Evolutionary conservation across 2,329 filamentous ascomycete species (phyloP).

Genomic region (Cytospora leucostoma): DNA sequence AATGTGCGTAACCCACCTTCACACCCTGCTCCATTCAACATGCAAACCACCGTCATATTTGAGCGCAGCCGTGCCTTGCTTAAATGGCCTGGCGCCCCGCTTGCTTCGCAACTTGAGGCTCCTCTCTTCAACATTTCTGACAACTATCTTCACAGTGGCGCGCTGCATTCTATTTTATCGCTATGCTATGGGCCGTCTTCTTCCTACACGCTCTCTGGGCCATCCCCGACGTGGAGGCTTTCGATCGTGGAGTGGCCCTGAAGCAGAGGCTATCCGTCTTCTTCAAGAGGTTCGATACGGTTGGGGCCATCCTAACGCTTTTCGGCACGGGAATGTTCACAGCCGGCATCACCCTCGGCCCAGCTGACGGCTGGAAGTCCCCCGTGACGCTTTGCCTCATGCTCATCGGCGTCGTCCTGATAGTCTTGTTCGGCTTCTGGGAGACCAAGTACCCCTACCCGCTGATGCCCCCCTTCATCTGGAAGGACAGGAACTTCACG

Average conservation of each 20-base stretch:
- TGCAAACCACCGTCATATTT: not conserved
- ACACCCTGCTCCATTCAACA: not conserved
- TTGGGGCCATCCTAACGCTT: constrained; percentile 62
- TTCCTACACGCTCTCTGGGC: constrained; percentile 60
- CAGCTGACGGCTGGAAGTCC: constrained; percentile 62
- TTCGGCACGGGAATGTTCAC: constrained; percentile 67
- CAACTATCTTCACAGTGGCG: constrained; percentile 50
- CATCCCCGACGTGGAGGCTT: constrained; percentile 57
- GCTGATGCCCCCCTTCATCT: constrained; percentile 57
- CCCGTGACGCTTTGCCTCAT: constrained; percentile 64
- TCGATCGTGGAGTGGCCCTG: constrained; percentile 41
- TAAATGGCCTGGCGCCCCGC: not conserved
- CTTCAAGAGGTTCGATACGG: constrained; percentile 59
- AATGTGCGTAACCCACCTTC: constrained; percentile 34
- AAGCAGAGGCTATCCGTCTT: constrained; percentile 41
- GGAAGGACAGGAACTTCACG: constrained; percentile 65
- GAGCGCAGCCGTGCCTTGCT: not conserved
- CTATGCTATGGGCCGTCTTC: constrained; percentile 64
- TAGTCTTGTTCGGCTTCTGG: constrained; percentile 63
- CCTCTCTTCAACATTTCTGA: not conserved
- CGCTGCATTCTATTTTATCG: constrained; percentile 61
- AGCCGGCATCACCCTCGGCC: constrained; percentile 59
- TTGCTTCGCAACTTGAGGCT: not conserved
- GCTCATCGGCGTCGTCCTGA: constrained; percentile 57
- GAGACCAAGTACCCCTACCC: constrained; percentile 54